These are phyloP conservation scores for Wallacemonas sp. DNA, from an alignment of 208 protist species.

Conservation along the genomic window DNA sequence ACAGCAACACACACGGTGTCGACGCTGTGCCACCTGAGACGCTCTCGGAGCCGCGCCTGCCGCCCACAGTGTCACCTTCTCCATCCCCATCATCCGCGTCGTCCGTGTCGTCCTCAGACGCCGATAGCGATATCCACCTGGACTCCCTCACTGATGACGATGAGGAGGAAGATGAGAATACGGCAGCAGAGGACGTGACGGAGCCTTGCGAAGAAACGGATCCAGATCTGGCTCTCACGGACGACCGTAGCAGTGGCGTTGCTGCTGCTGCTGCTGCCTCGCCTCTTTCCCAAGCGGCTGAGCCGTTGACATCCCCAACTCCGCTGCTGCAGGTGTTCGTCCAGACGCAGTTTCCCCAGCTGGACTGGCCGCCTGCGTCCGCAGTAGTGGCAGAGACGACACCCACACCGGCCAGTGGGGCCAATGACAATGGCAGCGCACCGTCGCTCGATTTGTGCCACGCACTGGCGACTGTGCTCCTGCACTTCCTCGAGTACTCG, in stretches of 20 bases:
- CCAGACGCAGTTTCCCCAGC: background rate
- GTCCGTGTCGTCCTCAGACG: background rate
- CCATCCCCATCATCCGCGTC: background rate
- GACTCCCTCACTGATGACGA: background rate
- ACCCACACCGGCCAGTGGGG: background rate
- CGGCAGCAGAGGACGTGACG: background rate
- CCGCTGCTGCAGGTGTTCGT: slow-evolving; percentile 7
- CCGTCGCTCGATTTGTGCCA: background rate
- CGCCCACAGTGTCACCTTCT: background rate
- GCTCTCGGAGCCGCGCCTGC: background rate
- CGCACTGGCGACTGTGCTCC: background rate
- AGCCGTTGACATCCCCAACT: too few relatives aligned
- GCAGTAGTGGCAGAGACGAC: background rate
- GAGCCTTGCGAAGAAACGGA: too few relatives aligned
- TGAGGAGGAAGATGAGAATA: background rate
- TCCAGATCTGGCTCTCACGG: background rate
- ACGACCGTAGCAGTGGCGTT: too few relatives aligned
- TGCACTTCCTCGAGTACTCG: background rate
- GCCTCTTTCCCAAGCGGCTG: too few relatives aligned
- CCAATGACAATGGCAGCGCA: background rate
- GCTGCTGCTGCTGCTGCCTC: too few relatives aligned
- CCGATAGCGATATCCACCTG: slow-evolving; percentile 7
- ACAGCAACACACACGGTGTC: background rate
- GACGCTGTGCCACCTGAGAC: background rate
- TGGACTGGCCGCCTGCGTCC: background rate